Conservation (phyloP, 2,329 filamentous ascomycete species). For the Aureobasidium lini region DNA sequence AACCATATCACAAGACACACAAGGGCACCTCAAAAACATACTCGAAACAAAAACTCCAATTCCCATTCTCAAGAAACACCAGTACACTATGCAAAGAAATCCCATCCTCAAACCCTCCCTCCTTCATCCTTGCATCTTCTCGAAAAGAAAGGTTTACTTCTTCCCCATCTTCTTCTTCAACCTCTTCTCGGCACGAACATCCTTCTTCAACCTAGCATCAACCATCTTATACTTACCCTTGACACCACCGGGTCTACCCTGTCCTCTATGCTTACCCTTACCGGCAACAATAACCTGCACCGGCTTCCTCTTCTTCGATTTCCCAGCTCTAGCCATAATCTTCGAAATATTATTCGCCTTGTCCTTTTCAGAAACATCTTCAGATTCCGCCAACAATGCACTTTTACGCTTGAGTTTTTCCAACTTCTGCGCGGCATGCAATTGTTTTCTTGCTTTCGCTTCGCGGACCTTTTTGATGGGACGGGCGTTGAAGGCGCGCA, state of each 20-base stretch:
- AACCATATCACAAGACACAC: too few species aligned
- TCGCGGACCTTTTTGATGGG: slow-evolving; percentile 99
- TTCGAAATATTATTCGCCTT: slow-evolving; percentile 80
- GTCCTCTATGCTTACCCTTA: slow-evolving; percentile 75
- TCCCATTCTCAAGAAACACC: too few species aligned
- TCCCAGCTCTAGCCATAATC: slow-evolving; percentile 71
- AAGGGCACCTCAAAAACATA: too few species aligned
- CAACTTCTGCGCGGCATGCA: slow-evolving; percentile 80
- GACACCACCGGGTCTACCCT: slow-evolving; percentile 79
- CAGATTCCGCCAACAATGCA: slow-evolving; percentile 80
- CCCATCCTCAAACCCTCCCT: too few species aligned
- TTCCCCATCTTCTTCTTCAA: slow-evolving; percentile 47
- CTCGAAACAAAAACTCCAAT: too few species aligned
- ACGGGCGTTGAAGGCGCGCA: slow-evolving; percentile 83
- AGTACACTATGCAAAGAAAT: too few species aligned
- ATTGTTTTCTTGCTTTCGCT: slow-evolving; percentile 93
- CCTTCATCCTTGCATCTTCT: too few species aligned
- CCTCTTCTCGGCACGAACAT: slow-evolving; percentile 80
- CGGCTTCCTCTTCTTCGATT: slow-evolving; percentile 76
- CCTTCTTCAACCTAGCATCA: slow-evolving; percentile 92
- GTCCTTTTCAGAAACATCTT: slow-evolving; percentile 90
- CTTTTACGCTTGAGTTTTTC: slow-evolving; percentile 98
- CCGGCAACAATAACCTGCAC: slow-evolving; percentile 85
- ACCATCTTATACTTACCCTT: slow-evolving; percentile 98
- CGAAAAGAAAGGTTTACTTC: neutral